Base-by-base conservation (phyloP, 2,329 filamentous ascomycete species). In the Fusarium sp. region DNA sequence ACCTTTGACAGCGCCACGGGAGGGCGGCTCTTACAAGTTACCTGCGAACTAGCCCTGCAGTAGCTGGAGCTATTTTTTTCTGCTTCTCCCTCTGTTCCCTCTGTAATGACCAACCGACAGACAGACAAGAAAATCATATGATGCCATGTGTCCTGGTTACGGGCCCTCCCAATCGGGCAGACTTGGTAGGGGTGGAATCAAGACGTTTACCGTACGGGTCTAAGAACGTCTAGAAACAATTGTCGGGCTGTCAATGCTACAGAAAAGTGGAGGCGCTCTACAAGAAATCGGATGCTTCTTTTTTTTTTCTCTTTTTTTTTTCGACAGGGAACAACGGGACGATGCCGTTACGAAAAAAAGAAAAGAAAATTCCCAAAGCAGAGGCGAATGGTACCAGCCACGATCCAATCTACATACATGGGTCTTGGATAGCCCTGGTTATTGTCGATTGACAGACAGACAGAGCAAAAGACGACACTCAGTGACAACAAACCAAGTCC, bases 61-160 rank as follows among this genome's bases (percentile, higher is more conserved):
- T 65, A 65, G 59, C 34, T 33, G 34, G 34, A 31, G 26, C 26
- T 60, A 42, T 59, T 65, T 47, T 50, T n/a, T 21, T 19, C 10
- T 33, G 10, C 15, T 9, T 15, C 24, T 40, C 8, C 14, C 11
- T 34, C 50, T 36, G 15, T 7, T 8, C 17, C 14, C 34, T 42
- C 52, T 38, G 52, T 21, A 44, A 36, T 49, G 33, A 55, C 56
- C 42, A 43, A 62, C 34, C 44, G 46, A 38, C 38, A 47, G 24
- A 39, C 38, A 39, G 38, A 43, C 21, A 15, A 24, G 42, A 65
- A 49, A 71, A 73, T 73, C 71, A 73, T 73, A 73, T 73, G 67
- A 73, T 73, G 57, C 57, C 71, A 71, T 67, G 53, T 67, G 46
- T 61, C 62, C 49, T 72, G 61, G 54, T 44, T 49, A 70, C 66